Percentiles rank a stretch among this genome's conserved stretches.
These are phyloP conservation scores for Dinochytrium kinnereticum DNA, from an alignment of 371 early-diverging fungal genomes.

Conservation along the genomic window DNA sequence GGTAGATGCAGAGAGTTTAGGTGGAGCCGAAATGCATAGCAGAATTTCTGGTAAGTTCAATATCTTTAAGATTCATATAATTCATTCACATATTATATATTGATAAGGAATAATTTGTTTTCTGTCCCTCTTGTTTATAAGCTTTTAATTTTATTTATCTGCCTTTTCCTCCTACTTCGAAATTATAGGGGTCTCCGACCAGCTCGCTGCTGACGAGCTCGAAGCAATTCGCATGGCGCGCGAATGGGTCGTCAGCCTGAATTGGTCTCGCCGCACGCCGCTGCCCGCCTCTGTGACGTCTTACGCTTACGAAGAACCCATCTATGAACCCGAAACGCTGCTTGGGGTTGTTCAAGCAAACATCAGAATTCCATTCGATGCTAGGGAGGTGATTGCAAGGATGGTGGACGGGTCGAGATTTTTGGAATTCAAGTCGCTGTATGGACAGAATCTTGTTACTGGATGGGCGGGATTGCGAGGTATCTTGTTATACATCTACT, in stretches of 20 bases:
- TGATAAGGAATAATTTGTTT: no score
- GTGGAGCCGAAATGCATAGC: conserved; percentile 80
- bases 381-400: conserved; percentile 89
- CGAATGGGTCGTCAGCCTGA: conserved; percentile 35
- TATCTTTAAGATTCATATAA: no score
- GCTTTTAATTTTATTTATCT: no score
- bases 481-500: background rate
- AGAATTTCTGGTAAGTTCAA: conserved; percentile 39
- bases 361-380: conserved; percentile 85
- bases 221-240: conserved; percentile 41
- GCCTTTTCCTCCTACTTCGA: background rate
- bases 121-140: no score
- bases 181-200: conserved; percentile 31
- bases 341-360: conserved; percentile 91
- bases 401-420: conserved; percentile 92
- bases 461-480: conserved; percentile 55
- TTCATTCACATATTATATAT: no score
- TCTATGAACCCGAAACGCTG: conserved; percentile 63
- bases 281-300: conserved; percentile 7
- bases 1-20: conserved; percentile 72
- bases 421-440: conserved; percentile 91
- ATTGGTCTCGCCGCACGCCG: conserved; percentile 19
- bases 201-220: conserved; percentile 34
- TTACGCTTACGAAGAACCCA: conserved; percentile 68
- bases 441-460: conserved; percentile 90